Base-by-base conservation (phyloP, 805 yeast genomes). In the Lipomyces spencermartinsiae region DNA sequence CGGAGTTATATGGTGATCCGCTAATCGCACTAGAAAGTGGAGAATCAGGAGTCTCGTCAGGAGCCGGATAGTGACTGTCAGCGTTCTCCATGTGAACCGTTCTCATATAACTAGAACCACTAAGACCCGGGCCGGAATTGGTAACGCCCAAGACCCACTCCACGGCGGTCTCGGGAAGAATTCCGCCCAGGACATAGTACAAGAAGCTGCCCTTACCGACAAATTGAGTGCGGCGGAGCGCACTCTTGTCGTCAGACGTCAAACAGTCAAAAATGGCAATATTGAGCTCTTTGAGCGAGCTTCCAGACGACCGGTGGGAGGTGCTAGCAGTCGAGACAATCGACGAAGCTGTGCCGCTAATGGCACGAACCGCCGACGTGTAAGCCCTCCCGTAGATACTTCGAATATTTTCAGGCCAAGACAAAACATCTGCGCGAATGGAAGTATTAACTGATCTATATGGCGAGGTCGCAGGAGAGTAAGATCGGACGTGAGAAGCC, bases 381-480 rank as follows among this genome's bases (percentile, higher is more conserved):
- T 78, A 81, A 7, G 78, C 74, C 14, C 72, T 70, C 1, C 80
- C 81, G 63, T 81, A 81, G 8, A 80, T 67, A 2, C 71, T 69
- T 16, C 83, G 76, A 56, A 78, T 73, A 25, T 73, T 71, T 33
- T 80, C 82, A 0, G 83, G 78, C 84, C 84, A 81, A 10, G 79
- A 72, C n/a, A 80, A 71, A 31, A 81, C 73, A 63, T 82, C 83
- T 7, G 82, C 82, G 6, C 80, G 80, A 59, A 79, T 75, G 5
- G 74, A 73, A 56, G 71, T 75, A 53, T 71, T 68, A 55, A 78
- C 75, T 65, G 77, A 80, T 14, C 71, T 62, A 14, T 62, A 58
- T 1, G 65, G 66, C n/a, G 70, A 62, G 3, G 70, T 67, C 16
- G 71, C 71, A 14, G 72, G 72, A 34, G 72, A 68, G 54, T 69